Conservation (phyloP, 495 filamentous ascomycete genomes). For the Lepraria neglecta region DNA sequence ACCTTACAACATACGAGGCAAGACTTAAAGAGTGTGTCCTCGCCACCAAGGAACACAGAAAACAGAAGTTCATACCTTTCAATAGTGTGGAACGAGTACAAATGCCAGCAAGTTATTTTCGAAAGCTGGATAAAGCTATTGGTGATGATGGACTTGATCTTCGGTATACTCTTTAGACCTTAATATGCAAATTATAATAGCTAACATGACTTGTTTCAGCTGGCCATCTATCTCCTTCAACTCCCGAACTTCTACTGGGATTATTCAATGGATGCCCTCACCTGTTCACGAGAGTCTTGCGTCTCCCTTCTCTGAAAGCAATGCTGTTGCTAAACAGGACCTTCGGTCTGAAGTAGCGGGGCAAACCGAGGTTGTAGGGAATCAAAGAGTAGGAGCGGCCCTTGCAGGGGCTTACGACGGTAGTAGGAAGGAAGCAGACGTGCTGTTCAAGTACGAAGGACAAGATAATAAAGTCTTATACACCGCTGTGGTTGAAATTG, state of each 20-base stretch:
- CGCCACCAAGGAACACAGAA: not conserved
- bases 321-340: conserved; percentile 1
- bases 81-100: conserved; percentile 1
- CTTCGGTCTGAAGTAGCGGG: conserved; percentile 12
- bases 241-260: not conserved
- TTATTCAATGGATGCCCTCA: conserved; percentile 5
- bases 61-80: not conserved
- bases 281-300: conserved; percentile 9
- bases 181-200: not conserved
- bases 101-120: conserved; percentile 3
- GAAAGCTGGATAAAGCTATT: not conserved
- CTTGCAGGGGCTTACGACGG: too few relatives aligned
- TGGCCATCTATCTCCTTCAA: conserved; percentile 2
- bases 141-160: not conserved
- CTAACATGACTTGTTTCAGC: conserved; percentile 2
- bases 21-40: not conserved
- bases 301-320: not conserved
- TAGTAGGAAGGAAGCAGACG: too few relatives aligned
- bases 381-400: too few relatives aligned
- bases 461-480: too few relatives aligned
- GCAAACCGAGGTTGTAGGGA: not conserved
- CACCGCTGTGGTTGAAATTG: too few relatives aligned
- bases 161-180: not conserved
- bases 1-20: not conserved
- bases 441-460: too few relatives aligned